Conservation (phyloP, 371 early-diverging fungal genomes). For the Circinella umbellata region DNA sequence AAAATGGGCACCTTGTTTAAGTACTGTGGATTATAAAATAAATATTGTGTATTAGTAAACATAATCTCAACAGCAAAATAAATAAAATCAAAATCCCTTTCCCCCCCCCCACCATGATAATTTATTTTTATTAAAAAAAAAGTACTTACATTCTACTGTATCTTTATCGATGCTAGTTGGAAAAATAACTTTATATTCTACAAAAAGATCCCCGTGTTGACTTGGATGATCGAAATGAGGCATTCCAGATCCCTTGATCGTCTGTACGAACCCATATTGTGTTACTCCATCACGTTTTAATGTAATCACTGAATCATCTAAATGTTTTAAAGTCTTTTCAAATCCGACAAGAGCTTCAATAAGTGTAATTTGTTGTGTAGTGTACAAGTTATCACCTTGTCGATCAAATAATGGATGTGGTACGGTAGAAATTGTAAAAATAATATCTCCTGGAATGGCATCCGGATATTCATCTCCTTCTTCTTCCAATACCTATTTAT, state of each 20-base stretch:
- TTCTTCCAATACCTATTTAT: conserved; percentile 70
- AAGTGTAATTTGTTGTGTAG: conserved; percentile 82
- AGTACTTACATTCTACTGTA: conserved; percentile 41
- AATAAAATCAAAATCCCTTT: neutral
- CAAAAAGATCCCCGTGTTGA: conserved; percentile 84
- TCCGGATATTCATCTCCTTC: conserved; percentile 96
- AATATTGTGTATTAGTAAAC: neutral
- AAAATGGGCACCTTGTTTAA: conserved; percentile 26
- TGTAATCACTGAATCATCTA: conserved; percentile 78
- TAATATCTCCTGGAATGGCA: conserved; percentile 82
- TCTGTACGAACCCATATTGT: conserved; percentile 76
- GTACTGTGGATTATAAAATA: conserved; percentile 13
- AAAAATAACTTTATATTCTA: conserved; percentile 89
- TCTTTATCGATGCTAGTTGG: conserved; percentile 65
- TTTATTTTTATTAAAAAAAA: too few relatives aligned
- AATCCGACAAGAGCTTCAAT: conserved; percentile 92
- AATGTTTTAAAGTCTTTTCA: conserved; percentile 75
- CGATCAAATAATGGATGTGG: conserved; percentile 85
- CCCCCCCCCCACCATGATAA: neutral
- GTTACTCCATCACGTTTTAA: conserved; percentile 71
- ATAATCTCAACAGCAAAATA: too few relatives aligned
- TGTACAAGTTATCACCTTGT: conserved; percentile 82
- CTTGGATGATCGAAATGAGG: conserved; percentile 64
- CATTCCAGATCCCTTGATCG: conserved; percentile 86
- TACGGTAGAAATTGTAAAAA: conserved; percentile 81